A percentile compares a stretch with the other conserved stretches of the same genome.
Evolutionary conservation across 1,139 yeast genomes (phyloP).

Genomic region (Blastobotrys capitulatus): DNA sequence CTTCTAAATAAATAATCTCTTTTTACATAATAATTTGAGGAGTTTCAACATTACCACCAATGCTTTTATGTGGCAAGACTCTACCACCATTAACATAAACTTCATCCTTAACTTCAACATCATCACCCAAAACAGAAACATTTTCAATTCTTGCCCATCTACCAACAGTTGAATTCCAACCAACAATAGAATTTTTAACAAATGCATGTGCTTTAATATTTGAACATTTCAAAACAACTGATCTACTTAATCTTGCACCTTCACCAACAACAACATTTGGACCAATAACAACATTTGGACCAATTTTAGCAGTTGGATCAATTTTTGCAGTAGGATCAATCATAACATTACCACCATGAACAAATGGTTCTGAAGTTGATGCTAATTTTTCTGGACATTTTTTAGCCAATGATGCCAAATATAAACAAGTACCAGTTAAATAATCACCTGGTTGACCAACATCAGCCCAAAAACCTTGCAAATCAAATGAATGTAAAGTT

Average conservation of each 20-base stretch:
- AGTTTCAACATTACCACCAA: constrained; percentile 92
- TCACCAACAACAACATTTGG: constrained; percentile 95
- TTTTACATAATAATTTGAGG: constrained; percentile 92
- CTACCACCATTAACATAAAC: constrained; percentile 98
- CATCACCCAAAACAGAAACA: constrained; percentile 97
- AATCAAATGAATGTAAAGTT: constrained; percentile 88
- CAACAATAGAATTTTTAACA: constrained; percentile 96
- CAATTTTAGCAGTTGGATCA: constrained; percentile 89
- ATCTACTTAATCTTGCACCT: constrained; percentile 97
- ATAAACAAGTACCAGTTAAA: constrained; percentile 91
- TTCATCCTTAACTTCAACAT: constrained; percentile 97
- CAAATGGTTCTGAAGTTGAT: constrained; percentile 56
- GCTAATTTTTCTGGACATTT: constrained; percentile 68
- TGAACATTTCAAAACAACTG: constrained; percentile 88
- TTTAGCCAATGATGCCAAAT: constrained; percentile 81
- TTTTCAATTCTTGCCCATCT: constrained; percentile 99
- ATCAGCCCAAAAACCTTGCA: constrained; percentile 99
- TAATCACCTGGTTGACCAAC: constrained; percentile 99
- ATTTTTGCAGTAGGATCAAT: constrained; percentile 94
- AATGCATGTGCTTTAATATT: constrained; percentile 95
- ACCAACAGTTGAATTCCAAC: constrained; percentile 99
- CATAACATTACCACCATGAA: constrained; percentile 90
- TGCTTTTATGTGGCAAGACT: constrained; percentile 97
- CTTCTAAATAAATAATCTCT: not conserved
- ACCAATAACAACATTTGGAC: constrained; percentile 97